These are phyloP conservation scores for Plasmodium billcollinsi DNA, from an alignment of 169 alveolate genomes.

Conservation along the genomic window DNA sequence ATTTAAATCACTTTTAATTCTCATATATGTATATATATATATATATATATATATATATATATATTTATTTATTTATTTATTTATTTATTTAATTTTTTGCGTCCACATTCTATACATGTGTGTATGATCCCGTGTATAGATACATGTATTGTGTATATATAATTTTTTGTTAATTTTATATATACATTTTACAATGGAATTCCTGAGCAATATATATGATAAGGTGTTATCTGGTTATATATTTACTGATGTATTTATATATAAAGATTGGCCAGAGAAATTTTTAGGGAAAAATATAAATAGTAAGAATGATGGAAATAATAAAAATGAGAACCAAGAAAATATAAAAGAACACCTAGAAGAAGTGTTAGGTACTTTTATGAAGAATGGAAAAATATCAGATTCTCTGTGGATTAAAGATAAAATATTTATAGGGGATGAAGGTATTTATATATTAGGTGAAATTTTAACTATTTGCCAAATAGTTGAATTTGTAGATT, in stretches of 20 bases:
- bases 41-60: conserved; percentile 18
- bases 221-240: conserved; percentile 74
- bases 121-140: neutral
- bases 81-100: conserved; percentile 11
- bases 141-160: conserved; percentile 30
- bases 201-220: conserved; percentile 65
- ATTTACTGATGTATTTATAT: conserved; percentile 49
- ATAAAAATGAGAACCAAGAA: neutral
- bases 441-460: conserved; percentile 62
- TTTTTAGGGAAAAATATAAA: conserved; percentile 44
- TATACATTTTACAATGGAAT: conserved; percentile 47
- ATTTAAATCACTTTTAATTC: too few species aligned
- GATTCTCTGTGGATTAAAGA: conserved; percentile 56
- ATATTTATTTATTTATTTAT: conserved; percentile 12
- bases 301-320: neutral
- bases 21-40: neutral
- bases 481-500: conserved; percentile 46
- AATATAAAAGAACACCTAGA: conserved; percentile 28
- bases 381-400: conserved; percentile 65
- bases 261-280: conserved; percentile 61
- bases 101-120: neutral
- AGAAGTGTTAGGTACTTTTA: conserved; percentile 56
- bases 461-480: conserved; percentile 68
- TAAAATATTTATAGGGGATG: conserved; percentile 74
- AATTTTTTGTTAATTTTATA: conserved; percentile 11